Percentiles rank a stretch among this genome's conserved stretches.
Conservation (phyloP, 441 rosid species). For the Gossypium lobatum region DNA sequence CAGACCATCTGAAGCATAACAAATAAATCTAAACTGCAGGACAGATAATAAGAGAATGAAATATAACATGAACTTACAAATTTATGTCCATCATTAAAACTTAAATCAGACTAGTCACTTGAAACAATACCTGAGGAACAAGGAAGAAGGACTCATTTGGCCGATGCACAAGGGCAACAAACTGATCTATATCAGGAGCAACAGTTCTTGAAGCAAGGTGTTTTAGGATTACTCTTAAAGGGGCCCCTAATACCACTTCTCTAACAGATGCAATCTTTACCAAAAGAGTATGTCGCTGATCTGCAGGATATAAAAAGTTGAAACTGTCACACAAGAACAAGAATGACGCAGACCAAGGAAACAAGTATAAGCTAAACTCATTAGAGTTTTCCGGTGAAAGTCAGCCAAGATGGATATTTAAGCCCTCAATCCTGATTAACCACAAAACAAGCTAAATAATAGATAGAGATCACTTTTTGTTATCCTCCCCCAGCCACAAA, state of each 20-base stretch:
- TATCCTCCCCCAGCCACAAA: background rate
- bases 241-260: constrained; percentile 90
- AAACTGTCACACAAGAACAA: constrained; percentile 13
- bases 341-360: background rate
- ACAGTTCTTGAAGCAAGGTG: constrained; percentile 71
- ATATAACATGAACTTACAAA: background rate
- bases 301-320: constrained; percentile 36
- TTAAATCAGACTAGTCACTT: background rate
- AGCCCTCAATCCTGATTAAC: background rate
- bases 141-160: constrained; percentile 89
- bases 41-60: background rate
- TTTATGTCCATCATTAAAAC: background rate
- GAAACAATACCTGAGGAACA: constrained; percentile 57
- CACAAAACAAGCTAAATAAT: background rate
- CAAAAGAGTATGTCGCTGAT: constrained; percentile 45
- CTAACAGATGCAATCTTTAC: constrained; percentile 82
- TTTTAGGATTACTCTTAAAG: constrained; percentile 61
- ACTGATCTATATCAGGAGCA: constrained; percentile 47
- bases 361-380: background rate
- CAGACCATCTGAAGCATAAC: too few species aligned
- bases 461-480: background rate
- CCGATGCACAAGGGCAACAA: constrained; percentile 86
- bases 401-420: background rate
- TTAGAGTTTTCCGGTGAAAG: background rate
- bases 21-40: background rate